Evolutionary conservation across 495 filamentous ascomycete genomes (phyloP), one percentile per base, ranked within the genome.

Genomic region (Trichocladium antarcticum): DNA sequence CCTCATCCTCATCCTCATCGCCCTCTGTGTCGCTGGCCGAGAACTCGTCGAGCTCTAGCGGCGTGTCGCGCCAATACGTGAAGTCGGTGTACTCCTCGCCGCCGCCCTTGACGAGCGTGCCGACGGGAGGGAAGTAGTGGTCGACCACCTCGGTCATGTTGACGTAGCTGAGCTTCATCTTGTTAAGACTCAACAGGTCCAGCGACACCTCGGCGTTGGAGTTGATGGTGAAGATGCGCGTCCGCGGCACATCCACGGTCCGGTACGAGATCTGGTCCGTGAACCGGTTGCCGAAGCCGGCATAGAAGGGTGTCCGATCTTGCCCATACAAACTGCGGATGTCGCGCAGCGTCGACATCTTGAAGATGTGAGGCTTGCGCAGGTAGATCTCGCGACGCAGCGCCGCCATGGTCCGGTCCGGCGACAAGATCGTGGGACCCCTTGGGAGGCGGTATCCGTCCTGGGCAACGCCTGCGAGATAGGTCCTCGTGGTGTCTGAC

Each of bases 161-260:
- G 45, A 94, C 86, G 63, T 99, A 99, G 62, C 85, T 95, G 55
- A 89, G 92, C 71, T 88, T 95, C 59, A 97, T 85, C 57, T 89
- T 93, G 64, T 92, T 97, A 34, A 98, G 74, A 53, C 81, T 87
- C 14, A 96, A 74, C 41, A 98, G 64, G 59, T 97, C 90, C 39
- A 97, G 67, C n/a, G 83, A 87, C 16, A 99, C 89, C 56, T 99
- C 93, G 1, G 92, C 89, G 61, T 96, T 93, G 40, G 85, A 90
- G 67, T 99, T 99, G 75, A 99, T 99, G 7, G 92, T 99, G 62
- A 99, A 99, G 48, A 99, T 99, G 19, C 93, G 76, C 19, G 82
- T 87, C 8, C 84, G 82, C 6, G 92, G 89, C 28, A 99, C 95
- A 58, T 92, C 94, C 42, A 99, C 92, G 5, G 84, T 87, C 40